phyloP scores from a whole-genome alignment of 2,329 filamentous ascomycete species.

The Didymella pinodella region DNA sequence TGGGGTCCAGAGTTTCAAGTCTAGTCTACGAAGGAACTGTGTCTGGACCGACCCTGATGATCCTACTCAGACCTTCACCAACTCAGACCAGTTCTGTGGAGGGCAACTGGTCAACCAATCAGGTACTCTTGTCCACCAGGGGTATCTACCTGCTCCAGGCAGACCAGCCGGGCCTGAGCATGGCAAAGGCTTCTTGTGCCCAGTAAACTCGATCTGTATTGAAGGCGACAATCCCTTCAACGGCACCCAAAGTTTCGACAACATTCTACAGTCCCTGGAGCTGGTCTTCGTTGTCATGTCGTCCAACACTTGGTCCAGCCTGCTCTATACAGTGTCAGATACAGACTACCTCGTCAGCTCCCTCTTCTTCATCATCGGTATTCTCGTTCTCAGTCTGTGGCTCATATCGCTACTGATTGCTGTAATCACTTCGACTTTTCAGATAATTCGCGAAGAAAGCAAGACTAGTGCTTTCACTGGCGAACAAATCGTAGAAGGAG shows the following conservation, averaged over 20 bases:
- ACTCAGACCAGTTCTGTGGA: slow-evolving; percentile 78
- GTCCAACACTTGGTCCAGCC: slow-evolving; percentile 92
- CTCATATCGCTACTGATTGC: slow-evolving; percentile 93
- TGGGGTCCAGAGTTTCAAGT: slow-evolving; percentile 89
- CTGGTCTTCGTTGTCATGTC: slow-evolving; percentile 98
- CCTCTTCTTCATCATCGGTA: slow-evolving; percentile 74
- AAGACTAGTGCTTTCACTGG: slow-evolving; percentile 91
- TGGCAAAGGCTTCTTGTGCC: slow-evolving; percentile 87
- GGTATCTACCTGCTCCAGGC: slow-evolving; percentile 70
- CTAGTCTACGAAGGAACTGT: slow-evolving; percentile 58
- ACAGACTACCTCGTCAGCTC: slow-evolving; percentile 89
- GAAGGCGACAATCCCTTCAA: slow-evolving; percentile 81
- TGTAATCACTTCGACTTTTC: slow-evolving; percentile 97
- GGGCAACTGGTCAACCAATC: slow-evolving; percentile 72
- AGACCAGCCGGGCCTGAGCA: slow-evolving; percentile 52
- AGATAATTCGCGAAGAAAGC: slow-evolving; percentile 96
- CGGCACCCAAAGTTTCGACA: slow-evolving; percentile 91
- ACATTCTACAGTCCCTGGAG: slow-evolving; percentile 89
- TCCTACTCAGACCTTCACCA: slow-evolving; percentile 61
- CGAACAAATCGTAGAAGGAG: slow-evolving; percentile 62
- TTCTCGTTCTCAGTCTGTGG: slow-evolving; percentile 95
- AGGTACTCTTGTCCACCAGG: slow-evolving; percentile 52
- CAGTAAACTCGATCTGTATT: slow-evolving; percentile 81
- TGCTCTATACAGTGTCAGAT: slow-evolving; percentile 92
- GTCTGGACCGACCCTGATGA: slow-evolving; percentile 62